Conservation (phyloP, 2,329 filamentous ascomycete genomes). For the Alternaria sp. region DNA sequence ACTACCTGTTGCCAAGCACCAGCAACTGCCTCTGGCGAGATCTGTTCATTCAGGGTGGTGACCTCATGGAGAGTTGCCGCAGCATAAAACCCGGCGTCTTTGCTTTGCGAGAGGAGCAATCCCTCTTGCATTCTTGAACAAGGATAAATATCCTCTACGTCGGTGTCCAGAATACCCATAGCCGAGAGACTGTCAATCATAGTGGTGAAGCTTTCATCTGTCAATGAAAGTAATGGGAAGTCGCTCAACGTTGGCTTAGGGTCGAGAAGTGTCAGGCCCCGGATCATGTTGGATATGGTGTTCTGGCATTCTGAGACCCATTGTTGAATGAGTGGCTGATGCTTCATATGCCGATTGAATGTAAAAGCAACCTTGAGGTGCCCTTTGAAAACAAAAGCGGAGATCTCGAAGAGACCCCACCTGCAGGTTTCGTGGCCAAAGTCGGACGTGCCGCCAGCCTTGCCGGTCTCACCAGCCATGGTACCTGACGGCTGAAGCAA, state of each 20-base stretch:
- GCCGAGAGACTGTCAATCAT: constrained; percentile 52
- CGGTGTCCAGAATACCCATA: constrained; percentile 46
- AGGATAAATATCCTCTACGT: constrained; percentile 54
- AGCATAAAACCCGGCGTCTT: constrained; percentile 45
- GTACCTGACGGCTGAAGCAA: constrained; percentile 55
- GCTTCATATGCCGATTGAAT: constrained; percentile 59
- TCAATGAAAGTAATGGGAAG: constrained; percentile 57
- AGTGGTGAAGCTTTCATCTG: constrained; percentile 53
- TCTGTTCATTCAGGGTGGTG: constrained; percentile 16
- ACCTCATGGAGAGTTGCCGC: constrained; percentile 44
- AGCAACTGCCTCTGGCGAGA: constrained; percentile 28
- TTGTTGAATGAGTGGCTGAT: constrained; percentile 54
- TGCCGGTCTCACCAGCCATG: constrained; percentile 58
- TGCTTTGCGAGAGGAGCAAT: constrained; percentile 42
- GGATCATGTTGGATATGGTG: constrained; percentile 44
- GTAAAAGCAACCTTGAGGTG: constrained; percentile 61
- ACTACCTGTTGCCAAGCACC: constrained; percentile 43
- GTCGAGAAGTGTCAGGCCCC: constrained; percentile 34
- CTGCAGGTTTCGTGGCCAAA: constrained; percentile 56
- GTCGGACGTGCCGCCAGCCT: constrained; percentile 57
- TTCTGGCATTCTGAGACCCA: constrained; percentile 56
- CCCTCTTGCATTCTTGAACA: constrained; percentile 48
- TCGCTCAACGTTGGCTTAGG: constrained; percentile 54
- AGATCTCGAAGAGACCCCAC: constrained; percentile 63
- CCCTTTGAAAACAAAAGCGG: constrained; percentile 59